phyloP scores from a whole-genome alignment of 179 eudicot genomes.

The Corrigiola litoralis region DNA sequence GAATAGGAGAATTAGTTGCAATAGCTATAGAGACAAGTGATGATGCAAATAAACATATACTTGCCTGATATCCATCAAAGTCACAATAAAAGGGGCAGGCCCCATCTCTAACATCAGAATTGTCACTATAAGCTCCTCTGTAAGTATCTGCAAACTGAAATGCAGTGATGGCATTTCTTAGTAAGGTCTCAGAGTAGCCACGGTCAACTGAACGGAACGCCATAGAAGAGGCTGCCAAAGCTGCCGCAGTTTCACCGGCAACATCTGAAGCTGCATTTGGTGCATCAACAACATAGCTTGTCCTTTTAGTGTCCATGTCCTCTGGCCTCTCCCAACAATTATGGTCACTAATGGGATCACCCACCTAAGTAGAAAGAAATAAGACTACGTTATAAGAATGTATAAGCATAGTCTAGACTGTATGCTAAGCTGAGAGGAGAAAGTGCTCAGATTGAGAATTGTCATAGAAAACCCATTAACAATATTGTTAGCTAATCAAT shows the following conservation, averaged over 20 bases:
- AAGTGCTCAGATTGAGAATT: no score
- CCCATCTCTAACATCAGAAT: slow-evolving; percentile 48
- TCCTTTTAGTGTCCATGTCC: slow-evolving; percentile 89
- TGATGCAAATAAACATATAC: neutral
- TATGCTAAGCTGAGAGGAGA: no score
- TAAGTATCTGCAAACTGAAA: slow-evolving; percentile 66
- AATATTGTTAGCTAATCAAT: no score
- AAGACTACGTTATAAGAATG: neutral
- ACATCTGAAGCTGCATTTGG: slow-evolving; percentile 91
- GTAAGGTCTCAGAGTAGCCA: slow-evolving; percentile 58
- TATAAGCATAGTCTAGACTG: neutral
- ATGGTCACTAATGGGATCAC: slow-evolving; percentile 77
- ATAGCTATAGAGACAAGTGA: no score
- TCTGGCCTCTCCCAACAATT: slow-evolving; percentile 95
- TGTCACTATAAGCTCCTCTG: slow-evolving; percentile 91
- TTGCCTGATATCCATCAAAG: slow-evolving; percentile 86
- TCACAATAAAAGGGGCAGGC: slow-evolving; percentile 93
- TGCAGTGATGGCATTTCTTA: slow-evolving; percentile 40
- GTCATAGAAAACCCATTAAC: no score
- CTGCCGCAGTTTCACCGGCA: slow-evolving; percentile 92
- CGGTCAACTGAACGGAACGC: slow-evolving; percentile 71
- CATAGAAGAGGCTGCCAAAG: slow-evolving; percentile 82
- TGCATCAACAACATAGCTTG: slow-evolving; percentile 63
- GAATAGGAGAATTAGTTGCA: no score
- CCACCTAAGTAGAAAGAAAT: slow-evolving; percentile 48